Evolutionary conservation across 345 rosid species (phyloP).

Genomic region (Populus euphratica): DNA sequence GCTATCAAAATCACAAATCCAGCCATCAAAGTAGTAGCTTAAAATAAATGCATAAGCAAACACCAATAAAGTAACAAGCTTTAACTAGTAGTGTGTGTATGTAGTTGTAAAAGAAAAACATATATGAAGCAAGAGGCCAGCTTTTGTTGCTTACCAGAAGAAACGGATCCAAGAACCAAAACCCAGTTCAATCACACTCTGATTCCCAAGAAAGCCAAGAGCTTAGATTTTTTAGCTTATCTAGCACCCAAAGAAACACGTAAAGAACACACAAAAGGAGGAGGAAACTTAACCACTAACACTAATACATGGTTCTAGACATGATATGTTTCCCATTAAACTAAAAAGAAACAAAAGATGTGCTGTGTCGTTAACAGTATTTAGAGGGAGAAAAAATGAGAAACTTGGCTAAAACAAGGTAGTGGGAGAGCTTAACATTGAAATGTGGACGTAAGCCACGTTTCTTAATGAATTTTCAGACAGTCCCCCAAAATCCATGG

Average conservation of each 20-base stretch:
- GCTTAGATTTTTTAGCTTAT: background rate
- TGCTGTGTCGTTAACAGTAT: background rate
- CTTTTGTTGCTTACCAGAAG: conserved; percentile 30
- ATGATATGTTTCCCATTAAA: background rate
- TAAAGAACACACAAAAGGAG: background rate
- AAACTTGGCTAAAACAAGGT: background rate
- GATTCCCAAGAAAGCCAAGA: conserved; percentile 15
- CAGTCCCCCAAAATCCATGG: conserved; percentile 6
- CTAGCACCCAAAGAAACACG: conserved; percentile 7
- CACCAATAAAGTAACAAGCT: conserved; percentile 18
- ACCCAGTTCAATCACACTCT: conserved; percentile 8
- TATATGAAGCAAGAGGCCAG: conserved; percentile 5
- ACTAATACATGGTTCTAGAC: background rate
- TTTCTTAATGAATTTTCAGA: conserved; percentile 25
- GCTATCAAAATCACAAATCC: conserved; percentile 11
- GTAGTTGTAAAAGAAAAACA: background rate
- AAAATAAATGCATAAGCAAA: background rate
- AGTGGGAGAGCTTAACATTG: conserved; percentile 20
- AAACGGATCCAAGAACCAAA: conserved; percentile 31
- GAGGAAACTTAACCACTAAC: background rate
- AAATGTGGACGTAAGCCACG: conserved; percentile 36
- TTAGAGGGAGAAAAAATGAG: conserved; percentile 1
- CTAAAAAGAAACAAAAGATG: background rate
- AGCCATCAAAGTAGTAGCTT: conserved; percentile 2
- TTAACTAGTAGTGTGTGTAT: conserved; percentile 12